phyloP scores from a whole-genome alignment of 208 protist genomes.

The Crithidia fasciculata region DNA sequence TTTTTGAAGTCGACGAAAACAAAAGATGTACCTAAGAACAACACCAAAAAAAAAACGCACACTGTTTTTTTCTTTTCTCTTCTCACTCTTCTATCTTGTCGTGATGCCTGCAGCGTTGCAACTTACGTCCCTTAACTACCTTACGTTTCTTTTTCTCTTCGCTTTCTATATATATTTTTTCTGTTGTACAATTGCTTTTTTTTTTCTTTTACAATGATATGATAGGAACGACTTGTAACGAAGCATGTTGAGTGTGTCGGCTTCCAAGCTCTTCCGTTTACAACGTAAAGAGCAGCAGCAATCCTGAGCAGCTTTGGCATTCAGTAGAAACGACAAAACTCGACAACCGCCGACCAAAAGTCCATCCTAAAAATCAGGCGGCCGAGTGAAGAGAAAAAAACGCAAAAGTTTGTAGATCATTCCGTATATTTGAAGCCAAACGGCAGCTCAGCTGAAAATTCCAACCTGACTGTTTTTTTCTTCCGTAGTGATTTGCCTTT shows the following conservation, averaged over 20 bases:
- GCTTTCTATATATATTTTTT: slow-evolving; percentile 1
- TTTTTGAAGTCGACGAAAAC: not conserved
- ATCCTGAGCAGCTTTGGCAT: too few relatives aligned
- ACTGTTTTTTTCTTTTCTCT: not conserved
- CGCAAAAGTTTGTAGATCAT: too few relatives aligned
- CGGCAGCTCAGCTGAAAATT: too few relatives aligned
- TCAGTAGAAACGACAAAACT: too few relatives aligned
- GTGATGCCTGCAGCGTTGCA: slow-evolving; percentile 6
- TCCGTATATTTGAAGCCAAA: too few relatives aligned
- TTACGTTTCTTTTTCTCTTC: slow-evolving; percentile 1
- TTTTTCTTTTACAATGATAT: not conserved
- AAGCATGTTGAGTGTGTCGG: not conserved
- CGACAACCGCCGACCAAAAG: too few relatives aligned
- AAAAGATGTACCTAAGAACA: not conserved
- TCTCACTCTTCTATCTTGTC: not conserved
- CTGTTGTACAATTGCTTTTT: not conserved
- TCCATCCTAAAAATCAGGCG: too few relatives aligned
- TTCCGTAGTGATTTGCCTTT: not conserved
- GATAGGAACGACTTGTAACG: not conserved
- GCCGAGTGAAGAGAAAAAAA: too few relatives aligned
- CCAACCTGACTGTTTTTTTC: slow-evolving; percentile 11
- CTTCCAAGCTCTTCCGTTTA: not conserved
- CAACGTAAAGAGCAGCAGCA: too few relatives aligned
- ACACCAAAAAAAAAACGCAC: not conserved
- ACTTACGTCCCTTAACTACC: slow-evolving; percentile 5